A percentile compares a stretch with the other conserved stretches of the same genome.
Conservation (phyloP, 2,329 filamentous ascomycete genomes). For the Neopestalotiopsis sp. region DNA sequence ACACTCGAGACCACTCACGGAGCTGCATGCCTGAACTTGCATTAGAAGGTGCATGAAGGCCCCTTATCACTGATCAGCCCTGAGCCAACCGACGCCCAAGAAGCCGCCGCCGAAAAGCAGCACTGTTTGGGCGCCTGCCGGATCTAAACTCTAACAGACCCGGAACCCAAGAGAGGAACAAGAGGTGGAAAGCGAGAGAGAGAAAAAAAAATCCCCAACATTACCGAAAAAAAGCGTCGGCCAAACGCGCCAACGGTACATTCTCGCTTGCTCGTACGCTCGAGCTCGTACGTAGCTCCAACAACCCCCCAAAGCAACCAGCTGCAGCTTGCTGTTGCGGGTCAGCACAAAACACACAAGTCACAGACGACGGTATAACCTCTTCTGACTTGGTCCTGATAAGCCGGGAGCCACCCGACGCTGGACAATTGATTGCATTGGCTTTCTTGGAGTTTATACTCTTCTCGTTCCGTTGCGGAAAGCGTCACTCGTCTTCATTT, state of each 20-base stretch:
- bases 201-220: conserved; percentile 1
- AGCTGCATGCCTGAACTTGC: conserved; percentile 15
- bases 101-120: conserved; percentile 8
- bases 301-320: not conserved
- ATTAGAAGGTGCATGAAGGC: conserved; percentile 15
- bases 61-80: not conserved
- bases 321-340: conserved; percentile 6
- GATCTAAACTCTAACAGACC: conserved; percentile 8
- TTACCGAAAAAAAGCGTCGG: not conserved
- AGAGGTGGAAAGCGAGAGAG: not conserved
- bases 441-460: not conserved
- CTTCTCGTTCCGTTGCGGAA: not conserved
- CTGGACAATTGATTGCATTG: not conserved
- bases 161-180: not conserved
- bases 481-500: not conserved
- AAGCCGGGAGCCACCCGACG: not conserved
- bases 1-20: conserved; percentile 6
- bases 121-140: conserved; percentile 1
- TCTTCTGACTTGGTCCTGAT: not conserved
- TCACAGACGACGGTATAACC: not conserved
- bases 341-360: conserved; percentile 6
- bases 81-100: not conserved
- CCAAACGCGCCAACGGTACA: not conserved
- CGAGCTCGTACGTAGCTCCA: not conserved
- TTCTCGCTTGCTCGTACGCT: not conserved